Conservation (phyloP, 78 protist genomes). For the Chrysochromulina tobinii region DNA sequence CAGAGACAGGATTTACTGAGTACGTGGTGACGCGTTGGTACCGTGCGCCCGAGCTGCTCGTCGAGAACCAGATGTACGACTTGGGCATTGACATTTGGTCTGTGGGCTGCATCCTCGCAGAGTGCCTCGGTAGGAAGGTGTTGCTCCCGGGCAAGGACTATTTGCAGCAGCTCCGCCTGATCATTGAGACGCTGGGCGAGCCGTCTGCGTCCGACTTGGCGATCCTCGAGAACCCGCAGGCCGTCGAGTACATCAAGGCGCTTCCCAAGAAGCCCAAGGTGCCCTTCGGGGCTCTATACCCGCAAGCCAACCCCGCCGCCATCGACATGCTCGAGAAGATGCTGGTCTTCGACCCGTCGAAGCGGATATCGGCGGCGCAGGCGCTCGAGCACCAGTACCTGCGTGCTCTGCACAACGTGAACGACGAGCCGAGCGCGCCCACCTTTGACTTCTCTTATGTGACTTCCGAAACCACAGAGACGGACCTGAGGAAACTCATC, state of each 20-base stretch:
- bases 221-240: conserved; percentile 12
- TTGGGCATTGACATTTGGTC: conserved; percentile 67
- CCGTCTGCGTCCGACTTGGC: neutral
- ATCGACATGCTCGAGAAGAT: conserved; percentile 81
- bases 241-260: neutral
- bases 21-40: conserved; percentile 76
- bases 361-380: conserved; percentile 57
- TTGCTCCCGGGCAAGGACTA: conserved; percentile 42
- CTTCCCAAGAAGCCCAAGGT: neutral
- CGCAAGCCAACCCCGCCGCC: conserved; percentile 43
- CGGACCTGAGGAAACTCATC: neutral
- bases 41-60: conserved; percentile 80
- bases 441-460: neutral
- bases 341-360: conserved; percentile 87
- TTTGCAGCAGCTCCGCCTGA: conserved; percentile 32
- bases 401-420: conserved; percentile 40
- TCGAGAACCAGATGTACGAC: conserved; percentile 3
- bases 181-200: conserved; percentile 10
- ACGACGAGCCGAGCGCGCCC: conserved; percentile 40
- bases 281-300: neutral
- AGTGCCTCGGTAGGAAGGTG: neutral
- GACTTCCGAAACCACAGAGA: neutral
- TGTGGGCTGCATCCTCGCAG: conserved; percentile 79
- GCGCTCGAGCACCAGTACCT: conserved; percentile 79
- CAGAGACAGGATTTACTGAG: neutral